Base-by-base conservation (phyloP, 2,329 filamentous ascomycete species). In the Sclerotiophoma versabilis region DNA sequence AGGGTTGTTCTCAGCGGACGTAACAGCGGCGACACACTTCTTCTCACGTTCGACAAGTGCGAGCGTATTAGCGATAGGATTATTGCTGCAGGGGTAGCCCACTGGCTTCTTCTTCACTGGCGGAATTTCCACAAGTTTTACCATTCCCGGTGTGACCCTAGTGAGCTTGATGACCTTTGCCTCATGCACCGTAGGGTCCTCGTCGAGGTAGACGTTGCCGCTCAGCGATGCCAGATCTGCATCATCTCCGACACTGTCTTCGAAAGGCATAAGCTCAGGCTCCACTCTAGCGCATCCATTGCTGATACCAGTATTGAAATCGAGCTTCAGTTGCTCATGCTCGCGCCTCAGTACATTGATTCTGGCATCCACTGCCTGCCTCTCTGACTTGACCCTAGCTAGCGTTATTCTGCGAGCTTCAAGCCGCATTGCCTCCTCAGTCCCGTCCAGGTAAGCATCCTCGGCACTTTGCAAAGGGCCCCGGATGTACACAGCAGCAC, bases 381-480 rank as follows among this genome's bases (percentile, higher is more conserved):
- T 63, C 7, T 54, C 43, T 14, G 33, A 47, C 20, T 67, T 54
- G 2, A 55, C 17, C 12, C 42, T 32, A 15, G 48, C 25, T 14
- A 45, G 19, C 15, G 22, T 38, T 6, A 25, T 17, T 17, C 12
- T 57, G 9, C 33, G 29, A 26, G 36, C 11, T 2, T 59, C 32
- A 11, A 66, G 46, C 1, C 32, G 53, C 47, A 53, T 49, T 14
- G 47, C 23, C 6, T 57, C 36, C 26, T 66, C 62, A 11, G 55
- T 39, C 3, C 44, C 56, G 47, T 68, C 61, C 12, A 71, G 62
- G 27, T 65, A 62, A n/a, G 38, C 52, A 36, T 63, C 46, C 49
- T 71, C 68, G 2, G 61, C 19, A 1, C 20, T 48, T 34, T 70
- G 67, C 14, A 70, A 49, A 15, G 66, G 66, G 30, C 67, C 59